Conservation (phyloP, 768 basidiomycete genomes). For the Tylopilus balloui region DNA sequence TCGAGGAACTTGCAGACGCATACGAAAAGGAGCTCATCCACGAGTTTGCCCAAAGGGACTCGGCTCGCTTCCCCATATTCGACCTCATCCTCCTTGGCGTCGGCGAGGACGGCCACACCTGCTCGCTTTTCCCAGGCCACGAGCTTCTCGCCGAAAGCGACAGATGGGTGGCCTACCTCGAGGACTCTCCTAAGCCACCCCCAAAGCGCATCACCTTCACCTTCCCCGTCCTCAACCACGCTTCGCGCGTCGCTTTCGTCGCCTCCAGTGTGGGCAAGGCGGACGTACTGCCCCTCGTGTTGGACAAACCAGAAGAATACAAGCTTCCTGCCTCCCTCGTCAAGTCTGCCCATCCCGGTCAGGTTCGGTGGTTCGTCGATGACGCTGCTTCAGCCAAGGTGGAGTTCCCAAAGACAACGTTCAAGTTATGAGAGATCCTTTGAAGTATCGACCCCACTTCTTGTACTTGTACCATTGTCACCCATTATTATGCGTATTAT, state of each 20-base stretch:
- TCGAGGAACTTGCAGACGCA: slow-evolving; percentile 75
- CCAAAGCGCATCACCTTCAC: slow-evolving; percentile 88
- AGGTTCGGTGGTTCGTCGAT: slow-evolving; percentile 94
- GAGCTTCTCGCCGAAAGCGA: slow-evolving; percentile 76
- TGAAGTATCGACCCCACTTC: slow-evolving; percentile 5
- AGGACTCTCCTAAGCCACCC: slow-evolving; percentile 94
- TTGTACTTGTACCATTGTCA: slow-evolving; percentile 25
- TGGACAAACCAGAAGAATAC: slow-evolving; percentile 69
- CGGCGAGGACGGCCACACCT: slow-evolving; percentile 98
- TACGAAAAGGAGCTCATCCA: slow-evolving; percentile 83
- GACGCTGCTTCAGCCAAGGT: slow-evolving; percentile 70
- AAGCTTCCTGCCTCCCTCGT: slow-evolving; percentile 84
- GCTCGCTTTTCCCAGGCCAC: slow-evolving; percentile 95
- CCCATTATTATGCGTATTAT: slow-evolving; percentile 13
- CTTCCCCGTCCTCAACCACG: slow-evolving; percentile 86
- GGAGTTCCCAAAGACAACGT: slow-evolving; percentile 49
- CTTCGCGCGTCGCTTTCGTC: slow-evolving; percentile 84
- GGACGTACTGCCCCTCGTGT: slow-evolving; percentile 62
- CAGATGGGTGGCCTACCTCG: slow-evolving; percentile 91
- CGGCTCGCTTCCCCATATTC: slow-evolving; percentile 95
- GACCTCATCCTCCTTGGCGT: slow-evolving; percentile 96
- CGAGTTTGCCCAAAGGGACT: slow-evolving; percentile 88
- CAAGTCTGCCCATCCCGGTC: slow-evolving; percentile 71
- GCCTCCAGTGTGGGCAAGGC: slow-evolving; percentile 79
- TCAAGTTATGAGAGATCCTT: slow-evolving; percentile 44